Evolutionary conservation across 768 basidiomycete genomes (phyloP), one percentile per base, ranked within the genome.

Genomic region (Solioccasus polychromus): DNA sequence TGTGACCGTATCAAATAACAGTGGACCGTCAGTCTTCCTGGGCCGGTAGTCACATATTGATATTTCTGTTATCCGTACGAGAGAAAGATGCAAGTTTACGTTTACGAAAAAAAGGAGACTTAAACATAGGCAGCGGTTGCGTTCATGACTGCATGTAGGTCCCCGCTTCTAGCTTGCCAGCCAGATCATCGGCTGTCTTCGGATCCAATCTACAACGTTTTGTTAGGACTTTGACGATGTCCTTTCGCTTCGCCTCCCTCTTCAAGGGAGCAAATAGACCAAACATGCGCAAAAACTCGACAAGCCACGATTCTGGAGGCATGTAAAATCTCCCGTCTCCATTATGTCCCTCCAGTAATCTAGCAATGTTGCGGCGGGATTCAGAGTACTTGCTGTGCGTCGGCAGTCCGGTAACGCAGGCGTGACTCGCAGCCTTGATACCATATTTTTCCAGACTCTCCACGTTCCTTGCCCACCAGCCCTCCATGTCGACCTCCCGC

Each of bases 341-440:
- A 8, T 17, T 36, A 45, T 51, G 53, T 18, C 49, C 37, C 8
- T 30, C 35, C 42, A 65, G 46, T 41, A 65, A 17, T 1, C 7
- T 34, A n/a, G 19, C 11, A 15, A 65, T 49, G 30, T 58, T 56
- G 4, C 17, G 22, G 14, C 42, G 50, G 5, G 64, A 65, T 32
- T 58, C 47, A 5, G 19, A 24, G 24, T 66, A 66, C 39, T 66
- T 68, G 42, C 41, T 54, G 40, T 61, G 64, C 26, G 45, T 49
- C n/a, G 54, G 52, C 15, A 63, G 47, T 2, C 62, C 66, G 15
- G 69, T 70, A 17, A 71, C 65, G 52, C 68, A 69, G 20, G 69
- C 69, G 25, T 69, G 67, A 11, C 48, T 61, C 0, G 52, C 55
- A 35, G 58, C 55, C 6, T 49, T 45, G 52, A 69, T 62, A 12